Conservation (phyloP, 164 flowering plant genomes). For the Amborella trichopoda region DNA sequence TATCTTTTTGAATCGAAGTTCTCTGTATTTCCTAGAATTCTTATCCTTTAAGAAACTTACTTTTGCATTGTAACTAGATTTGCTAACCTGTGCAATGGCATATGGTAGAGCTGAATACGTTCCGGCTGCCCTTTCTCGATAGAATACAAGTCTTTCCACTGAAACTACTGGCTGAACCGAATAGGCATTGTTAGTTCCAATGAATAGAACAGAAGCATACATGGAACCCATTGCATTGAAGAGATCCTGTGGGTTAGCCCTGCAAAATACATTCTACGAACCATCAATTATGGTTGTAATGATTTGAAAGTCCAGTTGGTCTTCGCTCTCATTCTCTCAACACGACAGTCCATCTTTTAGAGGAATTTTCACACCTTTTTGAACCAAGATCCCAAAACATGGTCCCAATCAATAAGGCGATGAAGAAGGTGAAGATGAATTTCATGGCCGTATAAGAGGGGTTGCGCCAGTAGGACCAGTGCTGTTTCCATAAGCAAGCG, state of each 20-base stretch:
- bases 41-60: too few relatives aligned
- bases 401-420: constrained; percentile 38
- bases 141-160: constrained; percentile 44
- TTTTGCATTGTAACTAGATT: too few relatives aligned
- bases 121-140: constrained; percentile 52
- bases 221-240: constrained; percentile 60
- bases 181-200: constrained; percentile 38
- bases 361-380: constrained; percentile 15
- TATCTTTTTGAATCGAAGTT: too few relatives aligned
- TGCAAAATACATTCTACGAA: constrained; percentile 12
- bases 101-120: constrained; percentile 53
- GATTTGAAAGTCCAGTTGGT: too few relatives aligned
- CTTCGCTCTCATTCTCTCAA: too few relatives aligned
- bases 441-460: constrained; percentile 41
- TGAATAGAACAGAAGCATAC: constrained; percentile 40
- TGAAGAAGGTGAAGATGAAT: constrained; percentile 30
- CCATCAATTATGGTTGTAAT: too few relatives aligned
- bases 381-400: constrained; percentile 36
- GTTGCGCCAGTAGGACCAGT: constrained; percentile 42
- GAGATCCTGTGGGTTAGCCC: constrained; percentile 23
- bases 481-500: constrained; percentile 51
- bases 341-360: too few relatives aligned
- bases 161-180: constrained; percentile 52
- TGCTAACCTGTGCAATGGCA: constrained; percentile 51
- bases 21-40: too few relatives aligned